A percentile compares a stretch with the other conserved stretches of the same genome.
Evolutionary conservation across 78 protist genomes (phyloP).

Genomic region (slime mould (Dictyostelium discoideum)): DNA sequence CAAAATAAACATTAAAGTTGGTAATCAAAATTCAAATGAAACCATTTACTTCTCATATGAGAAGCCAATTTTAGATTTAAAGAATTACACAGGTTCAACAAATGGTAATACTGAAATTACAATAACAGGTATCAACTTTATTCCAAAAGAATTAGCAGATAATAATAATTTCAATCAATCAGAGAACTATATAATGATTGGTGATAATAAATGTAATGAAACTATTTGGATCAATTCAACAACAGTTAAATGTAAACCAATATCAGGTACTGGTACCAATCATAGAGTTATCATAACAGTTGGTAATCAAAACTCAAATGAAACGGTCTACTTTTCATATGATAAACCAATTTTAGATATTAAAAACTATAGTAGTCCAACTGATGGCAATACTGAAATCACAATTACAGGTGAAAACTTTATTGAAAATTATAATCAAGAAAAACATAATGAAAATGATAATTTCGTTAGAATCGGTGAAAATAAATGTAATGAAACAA

Average conservation of each 20-base stretch:
- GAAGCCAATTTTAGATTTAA: not conserved
- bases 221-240: not conserved
- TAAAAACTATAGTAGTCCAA: not conserved
- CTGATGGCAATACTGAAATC: not conserved
- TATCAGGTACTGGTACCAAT: not conserved
- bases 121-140: not conserved
- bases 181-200: not conserved
- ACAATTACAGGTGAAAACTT: constrained; percentile 36
- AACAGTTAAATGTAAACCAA: not conserved
- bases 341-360: not conserved
- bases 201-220: not conserved
- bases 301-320: not conserved
- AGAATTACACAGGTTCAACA: not conserved
- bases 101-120: constrained; percentile 32
- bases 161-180: not conserved
- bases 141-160: constrained; percentile 12
- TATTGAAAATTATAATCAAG: not conserved
- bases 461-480: not conserved
- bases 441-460: not conserved
- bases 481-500: not conserved
- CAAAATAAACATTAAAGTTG: not conserved
- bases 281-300: not conserved
- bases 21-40: not conserved
- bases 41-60: not conserved
- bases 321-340: not conserved